These are phyloP conservation scores for Sistotremastrum suecicum DNA, from an alignment of 768 basidiomycete genomes.

Conservation along the genomic window DNA sequence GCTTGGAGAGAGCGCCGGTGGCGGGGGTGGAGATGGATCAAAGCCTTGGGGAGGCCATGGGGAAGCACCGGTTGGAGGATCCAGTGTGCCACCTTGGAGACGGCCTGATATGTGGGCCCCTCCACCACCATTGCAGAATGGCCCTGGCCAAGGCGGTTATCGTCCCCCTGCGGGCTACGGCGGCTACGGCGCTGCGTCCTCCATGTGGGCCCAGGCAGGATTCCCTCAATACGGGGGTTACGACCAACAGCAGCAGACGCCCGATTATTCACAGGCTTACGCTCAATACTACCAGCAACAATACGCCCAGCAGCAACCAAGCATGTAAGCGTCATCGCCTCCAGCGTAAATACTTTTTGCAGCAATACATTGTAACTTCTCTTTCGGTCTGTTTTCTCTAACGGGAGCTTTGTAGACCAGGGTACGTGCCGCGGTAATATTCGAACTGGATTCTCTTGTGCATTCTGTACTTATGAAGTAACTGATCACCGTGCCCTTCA, in stretches of 20 bases:
- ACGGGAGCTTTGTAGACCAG: no score
- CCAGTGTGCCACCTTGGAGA: constrained; percentile 82
- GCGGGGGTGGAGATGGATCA: constrained; percentile 35
- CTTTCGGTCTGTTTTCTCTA: no score
- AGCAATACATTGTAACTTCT: no score
- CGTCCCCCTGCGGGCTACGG: constrained; percentile 43
- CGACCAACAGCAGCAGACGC: constrained; percentile 31
- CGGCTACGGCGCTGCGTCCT: constrained; percentile 13
- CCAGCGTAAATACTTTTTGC: no score
- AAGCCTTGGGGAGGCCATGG: constrained; percentile 56
- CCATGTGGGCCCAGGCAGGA: constrained; percentile 29
- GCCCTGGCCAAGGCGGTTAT: constrained; percentile 42
- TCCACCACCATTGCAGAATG: constrained; percentile 26
- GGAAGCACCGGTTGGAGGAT: constrained; percentile 46
- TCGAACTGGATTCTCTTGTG: no score
- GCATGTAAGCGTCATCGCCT: constrained; percentile 11
- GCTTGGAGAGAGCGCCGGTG: constrained; percentile 70
- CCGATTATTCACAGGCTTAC: constrained; percentile 62
- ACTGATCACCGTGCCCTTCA: no score
- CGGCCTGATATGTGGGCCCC: constrained; percentile 74
- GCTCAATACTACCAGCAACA: constrained; percentile 82
- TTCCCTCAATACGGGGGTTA: constrained; percentile 27
- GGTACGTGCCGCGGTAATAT: no score
- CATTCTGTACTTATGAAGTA: no score
- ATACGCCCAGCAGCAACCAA: constrained; percentile 65